Base-by-base conservation (phyloP, 208 protist genomes). In the Crithidia expoeki region DNA sequence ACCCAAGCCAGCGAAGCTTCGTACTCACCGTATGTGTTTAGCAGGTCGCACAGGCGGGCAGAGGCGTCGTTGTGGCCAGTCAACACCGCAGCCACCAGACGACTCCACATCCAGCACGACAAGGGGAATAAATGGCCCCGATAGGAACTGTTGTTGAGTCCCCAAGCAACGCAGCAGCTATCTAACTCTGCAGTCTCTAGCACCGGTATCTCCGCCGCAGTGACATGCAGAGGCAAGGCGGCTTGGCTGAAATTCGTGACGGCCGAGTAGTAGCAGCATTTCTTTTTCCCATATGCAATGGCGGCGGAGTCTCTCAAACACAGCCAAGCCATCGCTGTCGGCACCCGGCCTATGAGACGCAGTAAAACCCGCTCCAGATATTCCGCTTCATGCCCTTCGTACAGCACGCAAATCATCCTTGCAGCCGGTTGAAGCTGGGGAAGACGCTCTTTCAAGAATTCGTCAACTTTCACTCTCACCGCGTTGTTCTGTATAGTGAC, bases 321-420 rank as follows among this genome's bases (percentile, higher is more conserved):
- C 44, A 80, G 52, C 69, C 79, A 80, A 38, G 65, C 52, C 33
- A 65, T 53, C 4, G 59, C 56, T 17, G 57, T 42, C 19, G 57
- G 40, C 12, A 32, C 61, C 28, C 55, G 65, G 32, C 61, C 62
- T 0, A 56, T 46, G 2, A 70, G 46, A 16, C 57, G 34, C 27
- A 76, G 56, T 25, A 75, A 40, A 3, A 74, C 40, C 28, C 32
- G 44, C 33, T 85, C 73, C 16, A 78, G 25, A 25, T 74, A 85
- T 57, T 83, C 76, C 10, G 56, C 69, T 50, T 77, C 70, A 2
- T 52, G 71, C 10, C 44, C 62, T 6, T 50, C 42, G 51, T 80
- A 72, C 17, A 83, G 46, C 6, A 67, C 46, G 21, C 77, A 82
- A n/a, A 88, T 76, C 27, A 84, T 51, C 33, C 62, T 21, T 0